phyloP scores from a whole-genome alignment of 768 basidiomycete genomes.

The Agaricus subrufescens region DNA sequence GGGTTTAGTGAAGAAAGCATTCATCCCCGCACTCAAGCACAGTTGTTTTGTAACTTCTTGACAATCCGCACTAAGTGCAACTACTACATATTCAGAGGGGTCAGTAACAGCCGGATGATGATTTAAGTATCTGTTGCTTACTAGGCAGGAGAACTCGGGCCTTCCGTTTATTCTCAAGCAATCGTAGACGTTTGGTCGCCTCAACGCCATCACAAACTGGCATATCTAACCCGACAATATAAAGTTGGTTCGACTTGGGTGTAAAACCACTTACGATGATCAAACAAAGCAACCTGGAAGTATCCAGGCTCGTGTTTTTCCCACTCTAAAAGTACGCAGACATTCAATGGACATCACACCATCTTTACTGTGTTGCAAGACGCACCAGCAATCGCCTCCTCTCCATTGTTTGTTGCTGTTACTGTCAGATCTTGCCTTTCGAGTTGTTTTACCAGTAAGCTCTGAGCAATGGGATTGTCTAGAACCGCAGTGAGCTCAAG shows the following conservation, averaged over 20 bases:
- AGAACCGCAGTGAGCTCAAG: neutral
- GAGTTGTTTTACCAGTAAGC: conserved; percentile 62
- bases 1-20: conserved; percentile 71
- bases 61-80: conserved; percentile 72
- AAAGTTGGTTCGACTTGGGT: neutral
- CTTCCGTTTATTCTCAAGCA: conserved; percentile 55
- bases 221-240: conserved; percentile 49
- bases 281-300: conserved; percentile 68
- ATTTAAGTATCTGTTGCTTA: conserved; percentile 22
- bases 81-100: conserved; percentile 34
- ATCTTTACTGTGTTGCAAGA: neutral
- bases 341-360: neutral
- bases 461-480: conserved; percentile 73
- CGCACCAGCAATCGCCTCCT: conserved; percentile 58
- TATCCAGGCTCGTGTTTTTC: conserved; percentile 61
- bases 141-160: conserved; percentile 48
- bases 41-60: conserved; percentile 73
- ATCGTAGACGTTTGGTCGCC: conserved; percentile 59
- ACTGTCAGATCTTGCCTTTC: conserved; percentile 58
- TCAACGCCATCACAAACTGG: conserved; percentile 76
- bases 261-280: conserved; percentile 51
- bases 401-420: conserved; percentile 58
- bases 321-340: conserved; percentile 44
- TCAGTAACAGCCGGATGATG: neutral
- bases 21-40: conserved; percentile 78